phyloP scores from a whole-genome alignment of 2,329 filamentous ascomycete genomes.

The Diaporthe citriasiana region DNA sequence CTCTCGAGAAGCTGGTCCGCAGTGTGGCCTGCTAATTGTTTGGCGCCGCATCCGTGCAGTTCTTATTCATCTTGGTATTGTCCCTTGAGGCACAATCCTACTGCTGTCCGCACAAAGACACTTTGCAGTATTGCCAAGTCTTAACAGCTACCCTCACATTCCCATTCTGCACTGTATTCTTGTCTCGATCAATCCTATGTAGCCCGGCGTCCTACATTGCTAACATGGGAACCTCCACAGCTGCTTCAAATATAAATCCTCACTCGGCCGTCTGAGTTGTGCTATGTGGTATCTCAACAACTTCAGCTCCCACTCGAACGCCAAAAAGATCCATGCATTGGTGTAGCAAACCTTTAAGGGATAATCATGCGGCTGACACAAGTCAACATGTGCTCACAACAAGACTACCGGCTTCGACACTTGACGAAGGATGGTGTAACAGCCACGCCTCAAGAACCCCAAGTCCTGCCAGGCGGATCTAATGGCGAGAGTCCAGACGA shows the following conservation, averaged over 20 bases:
- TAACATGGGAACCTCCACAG: not conserved
- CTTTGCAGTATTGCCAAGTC: not conserved
- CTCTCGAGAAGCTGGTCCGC: not conserved
- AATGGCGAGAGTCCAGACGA: not conserved
- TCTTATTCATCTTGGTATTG: conserved; percentile 16
- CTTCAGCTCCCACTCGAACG: not conserved
- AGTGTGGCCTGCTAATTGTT: not conserved
- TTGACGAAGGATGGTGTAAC: not conserved
- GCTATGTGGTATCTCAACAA: not conserved
- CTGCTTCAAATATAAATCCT: not conserved
- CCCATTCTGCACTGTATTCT: not conserved
- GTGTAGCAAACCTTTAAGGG: not conserved
- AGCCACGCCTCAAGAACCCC: not conserved
- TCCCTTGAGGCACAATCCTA: conserved; percentile 19
- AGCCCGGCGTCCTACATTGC: not conserved
- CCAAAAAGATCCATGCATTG: not conserved
- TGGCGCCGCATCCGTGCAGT: conserved; percentile 24
- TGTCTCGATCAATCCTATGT: not conserved
- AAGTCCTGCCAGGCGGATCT: not conserved
- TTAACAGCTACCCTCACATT: not conserved
- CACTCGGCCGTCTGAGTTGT: not conserved
- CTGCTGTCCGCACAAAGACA: conserved; percentile 12
- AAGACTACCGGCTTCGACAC: not conserved
- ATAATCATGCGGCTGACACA: not conserved
- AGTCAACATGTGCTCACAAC: not conserved